A percentile compares a stretch with the other conserved stretches of the same genome.
Evolutionary conservation across 1,284 basidiomycete genomes (phyloP).

Genomic region (Megacollybia platyphylla): DNA sequence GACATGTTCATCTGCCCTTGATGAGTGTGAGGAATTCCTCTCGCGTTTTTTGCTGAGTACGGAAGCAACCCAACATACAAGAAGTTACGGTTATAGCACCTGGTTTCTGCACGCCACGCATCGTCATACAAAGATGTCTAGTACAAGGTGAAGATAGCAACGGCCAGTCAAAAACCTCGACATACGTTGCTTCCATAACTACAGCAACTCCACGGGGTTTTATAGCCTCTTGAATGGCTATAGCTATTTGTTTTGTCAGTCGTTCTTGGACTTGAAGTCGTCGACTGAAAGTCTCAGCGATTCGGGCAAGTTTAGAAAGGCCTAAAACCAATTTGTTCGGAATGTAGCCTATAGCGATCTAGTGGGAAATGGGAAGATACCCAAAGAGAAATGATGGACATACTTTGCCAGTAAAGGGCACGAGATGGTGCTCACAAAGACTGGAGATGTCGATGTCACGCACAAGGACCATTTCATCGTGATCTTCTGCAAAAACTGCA

Average conservation of each 20-base stretch:
- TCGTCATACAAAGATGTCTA: conserved; percentile 99
- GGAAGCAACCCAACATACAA: conserved; percentile 99
- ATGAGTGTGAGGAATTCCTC: conserved; percentile 88
- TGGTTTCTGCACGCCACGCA: conserved; percentile 99
- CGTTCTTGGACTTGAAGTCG: conserved; percentile 97
- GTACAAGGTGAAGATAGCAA: conserved; percentile 4
- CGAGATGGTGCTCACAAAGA: conserved; percentile 97
- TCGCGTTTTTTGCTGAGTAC: conserved; percentile 92
- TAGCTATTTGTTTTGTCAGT: conserved; percentile 93
- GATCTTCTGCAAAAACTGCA: conserved; percentile 97
- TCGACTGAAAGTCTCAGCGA: conserved; percentile 95
- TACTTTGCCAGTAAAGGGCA: conserved; percentile 97
- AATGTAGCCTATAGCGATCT: conserved; percentile 83
- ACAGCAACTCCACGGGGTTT: conserved; percentile 97
- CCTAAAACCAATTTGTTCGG: conserved; percentile 94
- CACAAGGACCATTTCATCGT: conserved; percentile 99
- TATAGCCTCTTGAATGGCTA: conserved; percentile 96
- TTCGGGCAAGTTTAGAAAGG: conserved; percentile 93
- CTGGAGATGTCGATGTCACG: conserved; percentile 96
- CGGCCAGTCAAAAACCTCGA: conserved; percentile 12
- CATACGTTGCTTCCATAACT: conserved; percentile 95
- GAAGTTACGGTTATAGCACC: conserved; percentile 92
- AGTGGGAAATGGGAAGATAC: conserved; percentile 7
- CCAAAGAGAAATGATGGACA: conserved; percentile 14
- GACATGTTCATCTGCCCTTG: conserved; percentile 28